Percentiles rank a stretch among this genome's conserved stretches.
phyloP scores from a whole-genome alignment of 2,329 filamentous ascomycete genomes.

The Cladosporium oxysporum region DNA sequence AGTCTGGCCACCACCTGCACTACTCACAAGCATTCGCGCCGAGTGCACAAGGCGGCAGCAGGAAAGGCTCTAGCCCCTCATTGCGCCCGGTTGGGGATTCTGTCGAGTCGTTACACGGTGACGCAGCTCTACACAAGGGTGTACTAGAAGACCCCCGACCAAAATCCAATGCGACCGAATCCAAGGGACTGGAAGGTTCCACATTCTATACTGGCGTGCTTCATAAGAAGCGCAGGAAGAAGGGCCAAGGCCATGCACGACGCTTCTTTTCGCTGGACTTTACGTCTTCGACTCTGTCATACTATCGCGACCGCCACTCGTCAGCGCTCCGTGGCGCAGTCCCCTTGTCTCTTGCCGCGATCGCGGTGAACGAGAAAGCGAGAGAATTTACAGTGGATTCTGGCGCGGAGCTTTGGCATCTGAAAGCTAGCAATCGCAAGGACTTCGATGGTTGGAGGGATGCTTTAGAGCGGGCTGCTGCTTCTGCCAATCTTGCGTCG shows the following conservation, averaged over 20 bases:
- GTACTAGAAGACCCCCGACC: conserved; percentile 44
- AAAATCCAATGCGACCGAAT: conserved; percentile 38
- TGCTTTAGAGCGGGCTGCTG: conserved; percentile 74
- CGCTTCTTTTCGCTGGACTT: conserved; percentile 97
- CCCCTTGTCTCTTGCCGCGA: conserved; percentile 84
- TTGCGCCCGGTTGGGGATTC: conserved; percentile 49
- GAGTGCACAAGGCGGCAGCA: conserved; percentile 41
- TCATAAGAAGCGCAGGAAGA: conserved; percentile 88
- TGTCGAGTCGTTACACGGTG: conserved; percentile 51
- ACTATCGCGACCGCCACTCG: conserved; percentile 93
- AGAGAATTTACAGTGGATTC: conserved; percentile 96
- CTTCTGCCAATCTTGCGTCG: conserved; percentile 27
- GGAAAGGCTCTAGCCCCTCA: conserved; percentile 43
- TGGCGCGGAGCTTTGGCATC: conserved; percentile 94
- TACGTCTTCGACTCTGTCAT: conserved; percentile 89
- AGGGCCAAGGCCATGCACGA: conserved; percentile 88
- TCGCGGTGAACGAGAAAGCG: conserved; percentile 83
- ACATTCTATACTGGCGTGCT: conserved; percentile 81
- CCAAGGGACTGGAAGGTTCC: conserved; percentile 35
- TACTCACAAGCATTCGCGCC: conserved; percentile 58
- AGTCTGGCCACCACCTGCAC: conserved; percentile 69
- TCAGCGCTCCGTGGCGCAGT: conserved; percentile 90
- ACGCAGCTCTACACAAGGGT: conserved; percentile 32
- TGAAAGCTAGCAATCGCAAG: conserved; percentile 76
- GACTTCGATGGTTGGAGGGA: conserved; percentile 88